phyloP scores from a whole-genome alignment of 192 early-diverging fungal genomes.

The Nowakowskiella sp. region DNA sequence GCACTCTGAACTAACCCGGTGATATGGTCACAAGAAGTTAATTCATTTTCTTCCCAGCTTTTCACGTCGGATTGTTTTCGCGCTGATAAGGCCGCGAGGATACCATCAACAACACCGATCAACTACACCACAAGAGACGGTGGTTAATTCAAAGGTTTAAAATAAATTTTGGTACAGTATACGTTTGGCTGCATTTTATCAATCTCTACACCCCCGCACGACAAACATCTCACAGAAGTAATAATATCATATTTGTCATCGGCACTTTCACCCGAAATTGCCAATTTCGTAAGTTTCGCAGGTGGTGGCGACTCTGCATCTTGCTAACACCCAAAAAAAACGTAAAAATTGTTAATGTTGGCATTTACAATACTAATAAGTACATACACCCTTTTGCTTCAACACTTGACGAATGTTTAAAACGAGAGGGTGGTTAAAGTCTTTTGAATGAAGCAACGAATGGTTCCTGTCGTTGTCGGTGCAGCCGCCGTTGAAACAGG shows the following conservation, averaged over 20 bases:
- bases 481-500: slow-evolving; percentile 93
- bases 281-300: slow-evolving; percentile 89
- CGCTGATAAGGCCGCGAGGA: slow-evolving; percentile 72
- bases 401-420: slow-evolving; percentile 72
- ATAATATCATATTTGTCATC: slow-evolving; percentile 65
- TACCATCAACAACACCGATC: slow-evolving; percentile 49
- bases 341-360: slow-evolving; percentile 3
- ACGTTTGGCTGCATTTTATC: slow-evolving; percentile 50
- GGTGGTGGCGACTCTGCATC: slow-evolving; percentile 52
- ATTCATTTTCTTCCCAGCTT: slow-evolving; percentile 85
- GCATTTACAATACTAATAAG: slow-evolving; percentile 9
- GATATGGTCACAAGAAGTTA: slow-evolving; percentile 68
- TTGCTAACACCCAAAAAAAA: slow-evolving; percentile 8
- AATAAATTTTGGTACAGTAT: background rate
- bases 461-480: slow-evolving; percentile 56
- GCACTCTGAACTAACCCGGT: slow-evolving; percentile 56
- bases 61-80: slow-evolving; percentile 81
- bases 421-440: slow-evolving; percentile 66
- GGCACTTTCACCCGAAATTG: slow-evolving; percentile 69
- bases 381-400: slow-evolving; percentile 17
- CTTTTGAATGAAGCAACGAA: slow-evolving; percentile 64
- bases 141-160: slow-evolving; percentile 1
- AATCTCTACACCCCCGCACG: slow-evolving; percentile 56
- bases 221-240: slow-evolving; percentile 72
- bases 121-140: slow-evolving; percentile 39